Conservation (phyloP, 257 asterid genomes). For the Solanum lignicaule region DNA sequence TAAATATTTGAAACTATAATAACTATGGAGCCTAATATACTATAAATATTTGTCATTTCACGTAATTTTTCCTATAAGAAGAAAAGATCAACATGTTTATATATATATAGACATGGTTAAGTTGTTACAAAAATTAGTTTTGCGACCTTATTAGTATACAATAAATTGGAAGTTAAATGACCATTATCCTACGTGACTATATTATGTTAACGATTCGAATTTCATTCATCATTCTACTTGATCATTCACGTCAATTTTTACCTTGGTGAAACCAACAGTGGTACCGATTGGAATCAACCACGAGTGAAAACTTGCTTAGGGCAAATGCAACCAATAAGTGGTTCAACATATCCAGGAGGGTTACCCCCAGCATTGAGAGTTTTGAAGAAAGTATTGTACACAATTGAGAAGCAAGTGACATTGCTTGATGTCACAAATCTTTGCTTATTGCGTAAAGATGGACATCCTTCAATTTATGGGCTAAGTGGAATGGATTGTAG, state of each 20-base stretch:
- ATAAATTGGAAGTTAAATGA: too few relatives aligned
- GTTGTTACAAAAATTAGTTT: too few relatives aligned
- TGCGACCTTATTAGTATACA: too few relatives aligned
- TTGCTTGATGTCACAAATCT: conserved; percentile 67
- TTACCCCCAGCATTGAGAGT: conserved; percentile 47
- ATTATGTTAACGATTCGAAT: neutral
- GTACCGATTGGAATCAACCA: conserved; percentile 65
- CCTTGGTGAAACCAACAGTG: conserved; percentile 20
- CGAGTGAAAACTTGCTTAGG: conserved; percentile 44
- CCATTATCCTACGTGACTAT: neutral
- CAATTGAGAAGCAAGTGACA: conserved; percentile 37
- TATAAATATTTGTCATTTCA: too few relatives aligned
- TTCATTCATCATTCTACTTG: neutral
- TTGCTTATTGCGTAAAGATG: conserved; percentile 72
- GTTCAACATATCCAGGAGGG: conserved; percentile 66
- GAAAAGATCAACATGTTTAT: too few relatives aligned
- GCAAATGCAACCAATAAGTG: conserved; percentile 40
- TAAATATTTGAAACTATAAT: too few relatives aligned
- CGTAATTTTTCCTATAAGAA: too few relatives aligned
- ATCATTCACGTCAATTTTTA: too few relatives aligned
- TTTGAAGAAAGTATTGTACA: conserved; percentile 46
- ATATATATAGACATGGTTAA: too few relatives aligned
- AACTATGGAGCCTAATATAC: too few relatives aligned
- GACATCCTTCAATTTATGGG: conserved; percentile 84
- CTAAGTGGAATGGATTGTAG: conserved; percentile 63